phyloP scores from a whole-genome alignment of 1,139 yeast species.

The Diutina siamensis region DNA sequence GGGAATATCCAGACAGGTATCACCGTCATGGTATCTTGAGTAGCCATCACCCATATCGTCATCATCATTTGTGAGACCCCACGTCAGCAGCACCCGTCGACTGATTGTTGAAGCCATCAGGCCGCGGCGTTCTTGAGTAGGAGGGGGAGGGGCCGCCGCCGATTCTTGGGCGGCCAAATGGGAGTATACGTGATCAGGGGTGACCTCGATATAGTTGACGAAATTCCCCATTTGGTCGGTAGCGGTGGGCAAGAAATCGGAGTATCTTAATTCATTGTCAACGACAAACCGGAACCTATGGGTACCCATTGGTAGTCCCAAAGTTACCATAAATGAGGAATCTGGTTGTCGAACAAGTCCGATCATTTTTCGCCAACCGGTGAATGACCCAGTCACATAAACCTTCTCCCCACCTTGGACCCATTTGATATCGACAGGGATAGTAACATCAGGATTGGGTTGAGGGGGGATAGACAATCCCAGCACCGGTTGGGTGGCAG shows the following conservation, averaged over 20 bases:
- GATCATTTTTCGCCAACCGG: conserved; percentile 42
- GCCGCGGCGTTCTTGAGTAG: conserved; percentile 7
- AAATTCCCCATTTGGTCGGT: conserved; percentile 43
- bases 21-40: conserved; percentile 53
- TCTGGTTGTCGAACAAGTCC: conserved; percentile 40
- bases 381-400: conserved; percentile 38
- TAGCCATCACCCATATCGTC: conserved; percentile 80
- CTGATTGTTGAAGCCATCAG: neutral
- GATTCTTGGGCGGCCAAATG: conserved; percentile 14
- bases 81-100: conserved; percentile 18
- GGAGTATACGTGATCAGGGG: conserved; percentile 27
- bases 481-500: conserved; percentile 8
- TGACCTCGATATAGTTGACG: conserved; percentile 37
- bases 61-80: conserved; percentile 50
- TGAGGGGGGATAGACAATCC: conserved; percentile 17
- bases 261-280: conserved; percentile 35
- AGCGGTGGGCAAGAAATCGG: conserved; percentile 37
- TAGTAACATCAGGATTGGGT: conserved; percentile 11
- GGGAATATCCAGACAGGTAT: conserved; percentile 11
- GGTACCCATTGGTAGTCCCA: conserved; percentile 37
- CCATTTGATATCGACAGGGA: conserved; percentile 84
- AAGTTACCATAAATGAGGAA: conserved; percentile 25
- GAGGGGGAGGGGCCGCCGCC: conserved; percentile 12
- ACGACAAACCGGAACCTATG: conserved; percentile 37
- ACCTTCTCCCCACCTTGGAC: conserved; percentile 90